phyloP scores from a whole-genome alignment of 176 grass and related monocot species.

The Typha latifolia region DNA sequence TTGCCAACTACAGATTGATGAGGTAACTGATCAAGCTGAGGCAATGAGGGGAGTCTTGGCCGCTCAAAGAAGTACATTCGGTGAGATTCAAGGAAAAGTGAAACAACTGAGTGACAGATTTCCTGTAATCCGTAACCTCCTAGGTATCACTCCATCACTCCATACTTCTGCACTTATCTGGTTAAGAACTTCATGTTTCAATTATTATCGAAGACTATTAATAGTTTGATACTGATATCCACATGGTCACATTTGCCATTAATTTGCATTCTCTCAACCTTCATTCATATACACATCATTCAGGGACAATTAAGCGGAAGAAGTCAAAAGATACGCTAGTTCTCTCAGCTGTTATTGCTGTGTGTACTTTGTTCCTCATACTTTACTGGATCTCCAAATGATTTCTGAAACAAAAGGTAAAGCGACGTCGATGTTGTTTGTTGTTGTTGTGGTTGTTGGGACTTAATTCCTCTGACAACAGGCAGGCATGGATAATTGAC shows the following conservation, averaged over 20 bases:
- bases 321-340: constrained; percentile 38
- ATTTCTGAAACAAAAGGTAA: not conserved
- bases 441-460: too few species aligned
- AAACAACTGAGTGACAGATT: constrained; percentile 32
- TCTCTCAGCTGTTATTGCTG: constrained; percentile 26
- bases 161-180: not conserved
- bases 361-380: constrained; percentile 37
- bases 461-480: too few species aligned
- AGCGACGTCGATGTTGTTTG: too few species aligned
- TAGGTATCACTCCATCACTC: constrained; percentile 22
- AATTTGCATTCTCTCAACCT: too few species aligned
- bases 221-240: not conserved
- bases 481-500: too few species aligned
- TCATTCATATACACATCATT: too few species aligned
- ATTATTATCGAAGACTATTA: not conserved
- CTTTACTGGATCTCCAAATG: constrained; percentile 35
- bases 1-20: constrained; percentile 28
- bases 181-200: too few species aligned
- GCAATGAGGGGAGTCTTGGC: constrained; percentile 20
- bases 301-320: constrained; percentile 37
- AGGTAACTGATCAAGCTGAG: constrained; percentile 38
- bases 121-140: constrained; percentile 15
- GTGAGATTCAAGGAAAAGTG: constrained; percentile 33
- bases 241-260: too few species aligned
- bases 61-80: constrained; percentile 29